Percentiles rank a stretch among this genome's conserved stretches.
phyloP scores from a whole-genome alignment of 768 basidiomycete genomes.

The Strobilomyces echinocephalus region DNA sequence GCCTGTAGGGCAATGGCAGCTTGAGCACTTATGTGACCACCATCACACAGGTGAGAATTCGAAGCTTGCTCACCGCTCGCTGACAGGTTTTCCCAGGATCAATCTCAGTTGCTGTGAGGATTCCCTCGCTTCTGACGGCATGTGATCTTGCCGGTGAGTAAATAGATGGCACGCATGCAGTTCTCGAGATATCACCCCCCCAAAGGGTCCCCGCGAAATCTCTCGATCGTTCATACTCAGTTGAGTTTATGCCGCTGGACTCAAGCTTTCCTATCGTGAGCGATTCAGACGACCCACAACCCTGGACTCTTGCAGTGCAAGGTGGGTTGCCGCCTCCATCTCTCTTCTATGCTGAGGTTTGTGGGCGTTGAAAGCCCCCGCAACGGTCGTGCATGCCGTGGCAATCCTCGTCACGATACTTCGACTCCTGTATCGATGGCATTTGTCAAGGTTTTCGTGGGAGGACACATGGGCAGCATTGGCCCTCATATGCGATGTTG shows the following conservation, averaged over 20 bases:
- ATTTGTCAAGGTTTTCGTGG: conserved; percentile 21
- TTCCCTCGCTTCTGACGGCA: no score
- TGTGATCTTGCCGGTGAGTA: not conserved
- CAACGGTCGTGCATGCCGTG: conserved; percentile 13
- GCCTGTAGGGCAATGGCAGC: no score
- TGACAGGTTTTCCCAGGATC: conserved; percentile 1
- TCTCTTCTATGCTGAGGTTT: not conserved
- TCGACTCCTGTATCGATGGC: conserved; percentile 22
- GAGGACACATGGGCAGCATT: conserved; percentile 25
- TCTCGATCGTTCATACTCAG: not conserved
- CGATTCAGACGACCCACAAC: not conserved
- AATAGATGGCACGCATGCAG: not conserved
- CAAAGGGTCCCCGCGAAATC: not conserved
- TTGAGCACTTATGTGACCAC: no score
- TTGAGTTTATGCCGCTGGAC: not conserved
- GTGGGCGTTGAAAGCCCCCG: conserved; percentile 8
- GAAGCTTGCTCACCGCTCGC: not conserved
- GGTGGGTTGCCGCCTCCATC: conserved; percentile 4
- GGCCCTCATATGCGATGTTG: conserved; percentile 21
- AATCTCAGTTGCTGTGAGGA: not conserved
- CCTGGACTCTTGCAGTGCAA: conserved; percentile 11
- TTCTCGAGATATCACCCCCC: not conserved
- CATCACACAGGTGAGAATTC: not conserved
- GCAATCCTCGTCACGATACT: conserved; percentile 19
- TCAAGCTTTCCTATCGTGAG: not conserved